A percentile compares a stretch with the other conserved stretches of the same genome.
phyloP scores from a whole-genome alignment of 495 filamentous ascomycete genomes.

The Hypoxylon perforatum region DNA sequence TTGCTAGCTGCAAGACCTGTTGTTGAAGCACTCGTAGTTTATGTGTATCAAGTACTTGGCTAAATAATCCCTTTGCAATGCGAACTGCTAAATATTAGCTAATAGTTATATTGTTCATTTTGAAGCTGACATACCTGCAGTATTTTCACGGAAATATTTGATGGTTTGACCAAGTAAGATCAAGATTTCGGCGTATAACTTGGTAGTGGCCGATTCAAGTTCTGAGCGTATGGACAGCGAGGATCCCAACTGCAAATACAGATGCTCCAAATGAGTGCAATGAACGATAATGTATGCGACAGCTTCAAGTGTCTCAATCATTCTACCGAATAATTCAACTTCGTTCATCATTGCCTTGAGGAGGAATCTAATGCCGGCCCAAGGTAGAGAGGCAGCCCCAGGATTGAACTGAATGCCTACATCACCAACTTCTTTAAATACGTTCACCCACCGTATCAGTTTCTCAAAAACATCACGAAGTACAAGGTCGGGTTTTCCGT shows the following conservation, averaged over 20 bases:
- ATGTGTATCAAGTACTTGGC: background rate
- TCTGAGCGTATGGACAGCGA: background rate
- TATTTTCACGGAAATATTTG: background rate
- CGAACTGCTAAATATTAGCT: background rate
- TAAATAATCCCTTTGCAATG: background rate
- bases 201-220: background rate
- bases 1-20: background rate
- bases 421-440: background rate
- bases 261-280: background rate
- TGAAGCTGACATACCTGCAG: background rate
- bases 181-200: background rate
- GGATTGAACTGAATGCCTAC: background rate
- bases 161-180: background rate
- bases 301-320: background rate
- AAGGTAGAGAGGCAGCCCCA: background rate
- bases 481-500: background rate
- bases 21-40: background rate
- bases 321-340: background rate
- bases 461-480: background rate
- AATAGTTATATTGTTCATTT: too few relatives aligned
- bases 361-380: background rate
- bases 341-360: background rate
- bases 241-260: background rate
- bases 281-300: background rate
- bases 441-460: background rate